These are phyloP conservation scores for Adansonia digitata DNA, from an alignment of 345 rosid genomes.

Conservation along the genomic window DNA sequence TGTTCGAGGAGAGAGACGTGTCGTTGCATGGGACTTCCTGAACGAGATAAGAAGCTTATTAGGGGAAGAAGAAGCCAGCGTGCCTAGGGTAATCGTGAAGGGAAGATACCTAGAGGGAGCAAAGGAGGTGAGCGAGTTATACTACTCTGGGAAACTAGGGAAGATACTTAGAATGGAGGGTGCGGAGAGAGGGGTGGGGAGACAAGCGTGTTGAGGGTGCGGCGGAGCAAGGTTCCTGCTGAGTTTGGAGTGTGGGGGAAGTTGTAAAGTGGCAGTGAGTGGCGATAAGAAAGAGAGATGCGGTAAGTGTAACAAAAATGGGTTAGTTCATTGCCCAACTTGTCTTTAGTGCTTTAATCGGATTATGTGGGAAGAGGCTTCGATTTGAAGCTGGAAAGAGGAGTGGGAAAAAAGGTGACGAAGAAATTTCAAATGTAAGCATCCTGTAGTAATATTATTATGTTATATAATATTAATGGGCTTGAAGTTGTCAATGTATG, in stretches of 20 bases:
- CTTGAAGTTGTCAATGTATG: neutral
- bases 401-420: neutral
- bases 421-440: neutral
- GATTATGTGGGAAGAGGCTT: neutral
- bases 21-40: constrained; percentile 69
- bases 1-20: constrained; percentile 84
- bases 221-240: constrained; percentile 88
- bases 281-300: constrained; percentile 62
- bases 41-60: constrained; percentile 56
- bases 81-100: constrained; percentile 77
- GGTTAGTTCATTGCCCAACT: constrained; percentile 66
- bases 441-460: neutral
- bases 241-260: constrained; percentile 86
- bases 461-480: neutral
- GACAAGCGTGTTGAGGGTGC: constrained; percentile 77
- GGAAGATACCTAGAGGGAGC: constrained; percentile 84
- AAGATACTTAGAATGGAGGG: constrained; percentile 57
- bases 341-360: constrained; percentile 34
- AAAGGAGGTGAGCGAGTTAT: constrained; percentile 58
- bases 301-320: constrained; percentile 77
- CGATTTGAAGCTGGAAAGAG: constrained; percentile 13
- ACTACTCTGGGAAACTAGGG: constrained; percentile 64
- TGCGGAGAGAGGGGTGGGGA: constrained; percentile 60
- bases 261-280: constrained; percentile 60
- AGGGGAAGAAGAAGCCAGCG: constrained; percentile 40